Evolutionary conservation across 2,329 filamentous ascomycete genomes (phyloP).

Genomic region (Ophiocordyceps robertsii): DNA sequence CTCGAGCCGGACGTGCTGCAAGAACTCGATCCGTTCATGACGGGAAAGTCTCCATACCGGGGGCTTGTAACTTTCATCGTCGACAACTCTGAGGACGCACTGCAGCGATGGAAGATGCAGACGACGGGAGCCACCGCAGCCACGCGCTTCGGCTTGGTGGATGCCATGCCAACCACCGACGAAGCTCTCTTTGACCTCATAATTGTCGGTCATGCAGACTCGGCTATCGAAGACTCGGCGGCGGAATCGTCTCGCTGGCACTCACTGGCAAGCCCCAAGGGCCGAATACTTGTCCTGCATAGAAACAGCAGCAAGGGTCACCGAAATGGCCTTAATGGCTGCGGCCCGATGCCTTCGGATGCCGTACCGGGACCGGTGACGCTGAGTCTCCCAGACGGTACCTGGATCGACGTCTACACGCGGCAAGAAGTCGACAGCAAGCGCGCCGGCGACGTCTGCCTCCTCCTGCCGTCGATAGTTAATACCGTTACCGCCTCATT

Average conservation of each 20-base stretch:
- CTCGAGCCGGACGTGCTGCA: neutral
- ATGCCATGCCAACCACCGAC: neutral
- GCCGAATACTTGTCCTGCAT: neutral
- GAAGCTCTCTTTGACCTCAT: neutral
- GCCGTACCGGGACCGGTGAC: neutral
- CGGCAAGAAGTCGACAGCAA: neutral
- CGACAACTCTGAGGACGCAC: neutral
- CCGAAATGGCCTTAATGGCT: neutral
- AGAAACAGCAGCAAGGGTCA: neutral
- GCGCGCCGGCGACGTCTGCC: neutral
- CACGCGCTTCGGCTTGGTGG: neutral
- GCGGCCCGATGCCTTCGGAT: neutral
- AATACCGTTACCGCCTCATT: neutral
- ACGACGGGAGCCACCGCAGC: neutral
- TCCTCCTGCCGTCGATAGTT: neutral
- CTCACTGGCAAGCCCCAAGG: neutral
- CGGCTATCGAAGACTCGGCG: neutral
- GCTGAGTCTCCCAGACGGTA: neutral
- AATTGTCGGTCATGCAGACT: neutral
- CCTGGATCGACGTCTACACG: neutral
- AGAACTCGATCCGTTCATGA: neutral
- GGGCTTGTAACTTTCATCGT: neutral
- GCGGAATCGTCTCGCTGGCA: neutral
- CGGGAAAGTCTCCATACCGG: neutral
- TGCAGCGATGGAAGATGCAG: neutral